These are phyloP conservation scores for Hydnum rufescens DNA, from an alignment of 768 basidiomycete species.

Conservation along the genomic window DNA sequence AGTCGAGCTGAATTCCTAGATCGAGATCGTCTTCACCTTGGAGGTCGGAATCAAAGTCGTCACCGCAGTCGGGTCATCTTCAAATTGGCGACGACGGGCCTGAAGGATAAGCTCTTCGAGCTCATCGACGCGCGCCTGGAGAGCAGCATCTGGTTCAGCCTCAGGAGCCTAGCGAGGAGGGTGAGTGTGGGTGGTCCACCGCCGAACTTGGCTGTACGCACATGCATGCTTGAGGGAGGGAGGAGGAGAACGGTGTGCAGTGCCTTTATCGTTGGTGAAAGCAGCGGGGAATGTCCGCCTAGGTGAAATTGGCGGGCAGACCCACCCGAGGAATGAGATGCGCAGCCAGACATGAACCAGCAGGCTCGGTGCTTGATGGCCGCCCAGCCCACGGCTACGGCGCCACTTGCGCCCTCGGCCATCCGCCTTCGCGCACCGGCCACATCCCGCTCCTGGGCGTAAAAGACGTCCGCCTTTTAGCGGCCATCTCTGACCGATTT, in stretches of 20 bases:
- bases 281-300: background rate
- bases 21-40: background rate
- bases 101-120: background rate
- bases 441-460: background rate
- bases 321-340: background rate
- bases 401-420: background rate
- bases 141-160: background rate
- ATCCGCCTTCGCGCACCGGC: background rate
- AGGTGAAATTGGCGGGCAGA: background rate
- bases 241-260: background rate
- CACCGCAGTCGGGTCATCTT: too few relatives aligned
- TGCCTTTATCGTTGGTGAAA: background rate
- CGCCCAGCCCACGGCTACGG: background rate
- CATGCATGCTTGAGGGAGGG: background rate
- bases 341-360: background rate
- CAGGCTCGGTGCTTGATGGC: background rate
- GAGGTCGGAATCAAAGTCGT: background rate
- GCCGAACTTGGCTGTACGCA: background rate
- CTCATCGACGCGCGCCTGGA: constrained; percentile 1
- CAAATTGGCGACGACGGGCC: background rate
- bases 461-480: too few relatives aligned
- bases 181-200: background rate
- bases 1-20: background rate
- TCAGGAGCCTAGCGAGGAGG: background rate
- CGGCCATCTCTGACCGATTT: too few relatives aligned